Base-by-base conservation (phyloP, 164 flowering plant genomes). In the Nelumbo lutea region DNA sequence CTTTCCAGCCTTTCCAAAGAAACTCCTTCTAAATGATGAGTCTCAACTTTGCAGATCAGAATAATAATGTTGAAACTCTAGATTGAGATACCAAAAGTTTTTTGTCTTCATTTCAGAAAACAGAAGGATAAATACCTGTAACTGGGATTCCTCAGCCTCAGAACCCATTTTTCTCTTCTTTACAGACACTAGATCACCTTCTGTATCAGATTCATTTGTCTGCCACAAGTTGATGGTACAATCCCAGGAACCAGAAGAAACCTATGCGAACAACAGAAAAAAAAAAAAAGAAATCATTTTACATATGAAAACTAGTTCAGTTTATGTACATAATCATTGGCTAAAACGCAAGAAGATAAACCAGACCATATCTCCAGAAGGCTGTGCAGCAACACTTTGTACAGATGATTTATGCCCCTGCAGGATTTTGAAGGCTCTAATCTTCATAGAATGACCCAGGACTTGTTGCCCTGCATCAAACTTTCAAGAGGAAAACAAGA, bases 171-270 rank as follows among this genome's bases (percentile, higher is more conserved):
- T 90, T 77, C 96, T 88, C 83, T 88, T 92, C 84, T 96, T 93
- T 43, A 82, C 68, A 62, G 89, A 83, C 27, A 85, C 89, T 8
- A 47, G 27, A 64, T 79, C 83, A 69, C 88, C 91, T 52, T 76
- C 90, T n/a, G 78, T 59, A 64, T 77, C 82, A 48, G 78, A 69
- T 7, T 79, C 85, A 79, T 79, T 75, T 52, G 88, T 78, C 65
- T 75, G 78, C 99, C 97, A 93, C 71, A 93, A 74, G 74, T 85
- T 90, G 72, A 96, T 88, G 42, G 88, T 80, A 68, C 81, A 83
- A 73, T 92, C 97, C 98, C 97, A 88, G 39, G 96, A 93, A 62
- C 99, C 97, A n/a, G 98, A 96, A 72, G 98, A 96, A 14, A 93
- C 78, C 98, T 96, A 63, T 43, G 45, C 38, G 43, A 42, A 72